Evolutionary conservation across 208 protist species (phyloP).

Genomic region (Leishmania turanica): DNA sequence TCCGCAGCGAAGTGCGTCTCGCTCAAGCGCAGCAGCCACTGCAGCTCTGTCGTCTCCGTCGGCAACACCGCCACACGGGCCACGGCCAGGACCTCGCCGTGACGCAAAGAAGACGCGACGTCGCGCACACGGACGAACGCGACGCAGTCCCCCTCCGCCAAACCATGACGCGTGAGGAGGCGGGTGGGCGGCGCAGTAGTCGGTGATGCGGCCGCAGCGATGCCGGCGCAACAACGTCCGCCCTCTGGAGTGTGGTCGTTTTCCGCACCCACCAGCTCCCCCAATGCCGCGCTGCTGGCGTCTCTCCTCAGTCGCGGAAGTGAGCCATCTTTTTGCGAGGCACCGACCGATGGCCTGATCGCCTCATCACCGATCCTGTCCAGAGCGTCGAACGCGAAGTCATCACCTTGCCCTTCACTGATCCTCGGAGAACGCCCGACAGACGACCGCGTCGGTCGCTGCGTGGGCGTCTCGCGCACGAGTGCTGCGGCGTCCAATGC

Average conservation of each 20-base stretch:
- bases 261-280: background rate
- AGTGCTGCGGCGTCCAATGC: background rate
- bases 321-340: background rate
- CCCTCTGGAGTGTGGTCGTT: background rate
- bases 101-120: background rate
- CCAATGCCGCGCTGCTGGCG: background rate
- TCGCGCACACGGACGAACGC: conserved; percentile 19
- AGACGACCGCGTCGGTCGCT: background rate
- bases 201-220: background rate
- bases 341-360: background rate
- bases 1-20: conserved; percentile 29
- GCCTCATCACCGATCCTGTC: background rate
- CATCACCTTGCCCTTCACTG: background rate
- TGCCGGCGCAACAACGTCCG: background rate
- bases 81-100: conserved; percentile 26
- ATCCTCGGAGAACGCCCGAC: background rate
- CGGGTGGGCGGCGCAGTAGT: background rate
- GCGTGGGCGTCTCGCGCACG: background rate
- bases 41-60: conserved; percentile 10
- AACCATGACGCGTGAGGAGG: background rate
- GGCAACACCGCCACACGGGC: conserved; percentile 10
- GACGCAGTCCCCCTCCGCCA: conserved; percentile 7
- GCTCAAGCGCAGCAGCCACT: conserved; percentile 23
- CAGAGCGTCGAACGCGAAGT: background rate
- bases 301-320: background rate